Evolutionary conservation across 2,329 filamentous ascomycete species (phyloP).

Genomic region (Balansia obtecta): DNA sequence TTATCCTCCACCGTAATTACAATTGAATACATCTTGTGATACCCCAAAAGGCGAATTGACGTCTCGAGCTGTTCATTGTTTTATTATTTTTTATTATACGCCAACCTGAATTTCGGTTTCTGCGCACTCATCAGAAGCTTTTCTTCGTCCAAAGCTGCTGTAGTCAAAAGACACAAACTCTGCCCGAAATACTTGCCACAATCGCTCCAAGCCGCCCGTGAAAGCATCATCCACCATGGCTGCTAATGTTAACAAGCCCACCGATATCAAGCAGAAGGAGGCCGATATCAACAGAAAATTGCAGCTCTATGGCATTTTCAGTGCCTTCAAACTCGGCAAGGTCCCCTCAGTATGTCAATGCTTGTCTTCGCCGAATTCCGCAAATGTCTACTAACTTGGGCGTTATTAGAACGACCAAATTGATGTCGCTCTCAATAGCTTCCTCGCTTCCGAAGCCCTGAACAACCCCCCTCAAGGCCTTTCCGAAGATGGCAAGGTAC

Average conservation of each 20-base stretch:
- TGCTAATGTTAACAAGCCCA: slow-evolving; percentile 57
- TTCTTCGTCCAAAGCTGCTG: no score
- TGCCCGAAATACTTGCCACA: background rate
- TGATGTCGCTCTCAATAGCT: slow-evolving; percentile 85
- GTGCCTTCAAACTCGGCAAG: slow-evolving; percentile 79
- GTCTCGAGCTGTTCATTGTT: background rate
- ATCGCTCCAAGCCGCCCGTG: background rate
- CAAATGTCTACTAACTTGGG: background rate
- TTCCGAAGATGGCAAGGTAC: slow-evolving; percentile 66
- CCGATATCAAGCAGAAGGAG: slow-evolving; percentile 65
- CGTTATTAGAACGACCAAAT: slow-evolving; percentile 78
- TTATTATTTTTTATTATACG: background rate
- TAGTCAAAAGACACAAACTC: background rate
- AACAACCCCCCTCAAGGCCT: slow-evolving; percentile 61
- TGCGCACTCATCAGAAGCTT: background rate
- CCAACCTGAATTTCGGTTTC: background rate
- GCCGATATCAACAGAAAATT: slow-evolving; percentile 85
- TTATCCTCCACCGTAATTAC: slow-evolving; percentile 13
- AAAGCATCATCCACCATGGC: slow-evolving; percentile 18
- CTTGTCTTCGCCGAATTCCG: no score
- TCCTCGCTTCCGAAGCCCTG: slow-evolving; percentile 59
- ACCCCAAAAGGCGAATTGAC: slow-evolving; percentile 11
- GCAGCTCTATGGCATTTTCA: slow-evolving; percentile 82
- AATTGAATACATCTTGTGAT: slow-evolving; percentile 15
- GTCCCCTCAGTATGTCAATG: slow-evolving; percentile 61